Base-by-base conservation (phyloP, 2,329 filamentous ascomycete species). In the Aspergillaceae sp. region DNA sequence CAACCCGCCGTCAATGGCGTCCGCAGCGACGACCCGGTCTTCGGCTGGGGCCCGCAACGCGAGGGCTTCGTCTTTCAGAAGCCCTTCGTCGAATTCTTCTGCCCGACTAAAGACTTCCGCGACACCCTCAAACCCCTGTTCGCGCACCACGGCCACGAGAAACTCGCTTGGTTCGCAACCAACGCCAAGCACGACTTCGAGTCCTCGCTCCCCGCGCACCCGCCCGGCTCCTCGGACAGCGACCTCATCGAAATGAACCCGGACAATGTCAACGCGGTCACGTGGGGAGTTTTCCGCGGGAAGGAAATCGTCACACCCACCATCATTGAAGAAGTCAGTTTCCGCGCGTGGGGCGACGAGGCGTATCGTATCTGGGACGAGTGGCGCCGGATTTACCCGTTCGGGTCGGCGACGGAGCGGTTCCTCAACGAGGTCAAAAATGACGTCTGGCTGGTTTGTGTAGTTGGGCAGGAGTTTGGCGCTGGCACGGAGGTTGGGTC, bases 221-320 rank as follows among this genome's bases (percentile, higher is more conserved):
- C 64, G 28, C 43, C 48, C 10, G 51, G 58, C 27, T 45, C 59
- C 33, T 46, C 60, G 37, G 51, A 63, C 47, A 45, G 56, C n/a
- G 55, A 65, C 42, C 48, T 58, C 29, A 66, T 72, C 9, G 54
- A 62, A 38, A 55, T 59, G 11, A 63, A 62, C 50, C 53, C 63
- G 65, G 57, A 67, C 69, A 82, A 79, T 57, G 91, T 94, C 29
- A 96, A 97, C 61, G 89, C 91, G 0, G 92, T 98, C 2, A 98
- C 92, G 0, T 97, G 91, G 91, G 91, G 91, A 43, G 87, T 89
- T 1, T 97, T 97, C 69, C 85, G 87, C 0, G 88, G 88, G 37
- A 96, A 96, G 70, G 91, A 97, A 67, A 97, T 97, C 61, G 80
- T 94, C 48, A 94, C 90, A 26, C 91, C 91, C 3, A 97, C 91